phyloP scores from a whole-genome alignment of 768 basidiomycete species.

The Aureoboletus auriporus region DNA sequence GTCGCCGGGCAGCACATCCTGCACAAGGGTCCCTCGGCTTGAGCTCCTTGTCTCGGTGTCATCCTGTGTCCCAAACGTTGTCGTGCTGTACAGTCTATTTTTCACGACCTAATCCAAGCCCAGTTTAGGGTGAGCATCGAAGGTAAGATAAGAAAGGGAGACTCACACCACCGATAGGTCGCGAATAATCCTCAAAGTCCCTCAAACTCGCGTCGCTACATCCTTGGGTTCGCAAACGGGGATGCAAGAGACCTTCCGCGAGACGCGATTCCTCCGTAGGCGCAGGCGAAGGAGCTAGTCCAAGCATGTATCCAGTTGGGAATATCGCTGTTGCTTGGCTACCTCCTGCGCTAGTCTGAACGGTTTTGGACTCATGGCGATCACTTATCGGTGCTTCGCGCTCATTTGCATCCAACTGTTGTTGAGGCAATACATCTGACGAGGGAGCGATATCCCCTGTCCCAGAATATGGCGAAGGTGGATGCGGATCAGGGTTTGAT shows the following conservation, averaged over 20 bases:
- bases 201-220: slow-evolving; percentile 24
- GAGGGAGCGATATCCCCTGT: neutral
- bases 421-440: neutral
- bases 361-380: neutral
- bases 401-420: neutral
- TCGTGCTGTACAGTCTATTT: slow-evolving; percentile 29
- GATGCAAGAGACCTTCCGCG: slow-evolving; percentile 29
- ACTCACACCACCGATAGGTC: slow-evolving; percentile 31
- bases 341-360: neutral
- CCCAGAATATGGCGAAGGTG: slow-evolving; percentile 17
- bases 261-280: slow-evolving; percentile 24
- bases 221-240: slow-evolving; percentile 21
- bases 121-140: neutral
- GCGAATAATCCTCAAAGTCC: slow-evolving; percentile 33
- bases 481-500: slow-evolving; percentile 28
- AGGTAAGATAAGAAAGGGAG: neutral
- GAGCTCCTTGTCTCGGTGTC: slow-evolving; percentile 11
- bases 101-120: slow-evolving; percentile 22
- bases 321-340: neutral
- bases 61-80: slow-evolving; percentile 30
- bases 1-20: neutral
- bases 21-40: slow-evolving; percentile 3
- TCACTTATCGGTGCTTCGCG: neutral
- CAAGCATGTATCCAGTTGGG: slow-evolving; percentile 3
- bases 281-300: slow-evolving; percentile 17